phyloP scores from a whole-genome alignment of 2,329 filamentous ascomycete genomes.

The Aspergillus pseudoviridinutans region DNA sequence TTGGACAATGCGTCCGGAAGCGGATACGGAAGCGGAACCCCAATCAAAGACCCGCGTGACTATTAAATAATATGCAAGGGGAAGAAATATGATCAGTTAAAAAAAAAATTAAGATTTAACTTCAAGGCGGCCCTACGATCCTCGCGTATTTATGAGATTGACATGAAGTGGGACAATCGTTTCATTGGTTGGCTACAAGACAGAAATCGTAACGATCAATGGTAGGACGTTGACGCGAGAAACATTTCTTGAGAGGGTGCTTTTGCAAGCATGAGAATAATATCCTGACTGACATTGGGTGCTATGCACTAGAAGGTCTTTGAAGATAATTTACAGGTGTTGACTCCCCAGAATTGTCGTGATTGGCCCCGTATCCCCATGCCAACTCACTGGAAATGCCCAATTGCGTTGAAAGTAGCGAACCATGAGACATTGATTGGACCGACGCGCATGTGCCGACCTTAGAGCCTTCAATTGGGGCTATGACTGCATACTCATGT shows the following conservation, averaged over 20 bases:
- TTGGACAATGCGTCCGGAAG: conserved; percentile 8
- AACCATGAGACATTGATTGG: background rate
- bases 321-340: background rate
- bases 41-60: background rate
- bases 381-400: background rate
- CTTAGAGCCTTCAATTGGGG: background rate
- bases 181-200: background rate
- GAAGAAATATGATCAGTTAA: background rate
- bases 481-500: background rate
- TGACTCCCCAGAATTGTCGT: background rate
- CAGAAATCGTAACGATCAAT: background rate
- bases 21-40: conserved; percentile 8
- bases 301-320: background rate
- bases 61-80: background rate
- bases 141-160: background rate
- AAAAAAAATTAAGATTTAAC: background rate
- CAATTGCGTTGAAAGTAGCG: background rate
- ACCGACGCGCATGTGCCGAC: background rate
- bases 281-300: background rate
- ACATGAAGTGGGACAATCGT: background rate
- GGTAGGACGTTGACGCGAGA: background rate
- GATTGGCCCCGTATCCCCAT: background rate
- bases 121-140: background rate
- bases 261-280: background rate
- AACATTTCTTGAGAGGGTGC: background rate